Conservation (phyloP, 768 basidiomycete genomes). For the Lactarius deliciosus region DNA sequence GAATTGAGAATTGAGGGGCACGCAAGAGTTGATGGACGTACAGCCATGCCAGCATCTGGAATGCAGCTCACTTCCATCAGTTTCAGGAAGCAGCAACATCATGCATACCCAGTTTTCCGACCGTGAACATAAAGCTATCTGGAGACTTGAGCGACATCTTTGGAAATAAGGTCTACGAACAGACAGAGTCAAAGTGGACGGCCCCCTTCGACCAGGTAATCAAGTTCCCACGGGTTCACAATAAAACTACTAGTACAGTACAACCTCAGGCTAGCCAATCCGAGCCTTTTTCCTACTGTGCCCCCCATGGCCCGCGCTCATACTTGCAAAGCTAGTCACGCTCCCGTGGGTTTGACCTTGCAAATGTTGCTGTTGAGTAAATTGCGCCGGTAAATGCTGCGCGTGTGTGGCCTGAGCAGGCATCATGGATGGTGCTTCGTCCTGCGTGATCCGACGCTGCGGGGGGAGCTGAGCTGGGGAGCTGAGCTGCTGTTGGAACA, state of each 20-base stretch:
- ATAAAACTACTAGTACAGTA: no score
- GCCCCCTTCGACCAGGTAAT: not conserved
- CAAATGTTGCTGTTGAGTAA: slow-evolving; percentile 44
- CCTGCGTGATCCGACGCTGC: slow-evolving; percentile 84
- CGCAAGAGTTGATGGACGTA: slow-evolving; percentile 39
- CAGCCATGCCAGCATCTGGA: slow-evolving; percentile 92
- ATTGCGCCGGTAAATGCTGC: slow-evolving; percentile 43
- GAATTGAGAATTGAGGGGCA: slow-evolving; percentile 26
- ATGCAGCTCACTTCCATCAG: slow-evolving; percentile 25
- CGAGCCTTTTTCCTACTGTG: slow-evolving; percentile 60
- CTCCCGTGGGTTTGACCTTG: slow-evolving; percentile 48
- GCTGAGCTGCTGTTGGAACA: slow-evolving; percentile 58
- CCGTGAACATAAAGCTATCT: slow-evolving; percentile 87
- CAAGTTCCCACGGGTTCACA: slow-evolving; percentile 9
- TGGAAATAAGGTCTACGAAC: not conserved
- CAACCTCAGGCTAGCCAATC: slow-evolving; percentile 39
- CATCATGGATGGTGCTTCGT: slow-evolving; percentile 89
- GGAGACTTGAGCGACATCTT: slow-evolving; percentile 35
- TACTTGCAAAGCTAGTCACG: slow-evolving; percentile 59
- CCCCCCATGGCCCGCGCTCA: slow-evolving; percentile 52
- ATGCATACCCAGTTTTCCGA: slow-evolving; percentile 86
- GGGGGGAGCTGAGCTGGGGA: slow-evolving; percentile 73
- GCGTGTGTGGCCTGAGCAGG: slow-evolving; percentile 50
- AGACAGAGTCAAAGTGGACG: not conserved
- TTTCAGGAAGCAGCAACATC: not conserved